phyloP scores from a whole-genome alignment of 2,329 filamentous ascomycete species.

The Aspergillus sojae region DNA sequence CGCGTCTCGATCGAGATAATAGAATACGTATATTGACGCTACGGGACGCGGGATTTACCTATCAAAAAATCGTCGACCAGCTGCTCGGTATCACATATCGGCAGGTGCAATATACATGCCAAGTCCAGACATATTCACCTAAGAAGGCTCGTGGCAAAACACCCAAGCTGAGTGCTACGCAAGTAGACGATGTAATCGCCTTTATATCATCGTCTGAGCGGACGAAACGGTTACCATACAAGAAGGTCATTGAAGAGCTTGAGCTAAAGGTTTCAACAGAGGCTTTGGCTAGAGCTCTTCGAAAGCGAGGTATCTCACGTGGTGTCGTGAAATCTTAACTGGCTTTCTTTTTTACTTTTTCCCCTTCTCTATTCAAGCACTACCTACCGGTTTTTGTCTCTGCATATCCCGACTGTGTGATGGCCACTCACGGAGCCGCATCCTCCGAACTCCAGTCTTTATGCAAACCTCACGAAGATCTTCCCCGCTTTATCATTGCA shows the following conservation, averaged over 20 bases:
- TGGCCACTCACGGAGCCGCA: not conserved
- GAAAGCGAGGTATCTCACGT: constrained; percentile 19
- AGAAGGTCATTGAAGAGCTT: constrained; percentile 19
- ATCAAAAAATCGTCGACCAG: constrained; percentile 14
- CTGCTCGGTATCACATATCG: constrained; percentile 10
- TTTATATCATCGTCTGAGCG: constrained; percentile 20
- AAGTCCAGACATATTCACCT: constrained; percentile 12
- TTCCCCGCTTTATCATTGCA: not conserved
- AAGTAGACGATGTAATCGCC: constrained; percentile 21
- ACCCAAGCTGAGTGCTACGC: constrained; percentile 17
- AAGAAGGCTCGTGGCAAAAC: constrained; percentile 13
- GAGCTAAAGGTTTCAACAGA: constrained; percentile 5
- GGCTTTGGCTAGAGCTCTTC: constrained; percentile 12
- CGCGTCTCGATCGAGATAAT: constrained; percentile 39
- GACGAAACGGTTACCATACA: constrained; percentile 15
- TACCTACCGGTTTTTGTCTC: too few relatives aligned
- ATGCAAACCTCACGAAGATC: not conserved
- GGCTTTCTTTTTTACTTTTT: too few relatives aligned
- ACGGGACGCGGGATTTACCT: constrained; percentile 17
- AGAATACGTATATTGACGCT: constrained; percentile 27
- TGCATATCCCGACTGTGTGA: too few relatives aligned
- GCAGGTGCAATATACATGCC: constrained; percentile 22
- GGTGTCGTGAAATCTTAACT: not conserved
- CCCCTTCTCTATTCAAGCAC: too few relatives aligned
- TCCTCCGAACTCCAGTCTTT: not conserved